These are phyloP conservation scores for Phlebiopsis gigantea DNA, from an alignment of 768 basidiomycete genomes.

Conservation along the genomic window DNA sequence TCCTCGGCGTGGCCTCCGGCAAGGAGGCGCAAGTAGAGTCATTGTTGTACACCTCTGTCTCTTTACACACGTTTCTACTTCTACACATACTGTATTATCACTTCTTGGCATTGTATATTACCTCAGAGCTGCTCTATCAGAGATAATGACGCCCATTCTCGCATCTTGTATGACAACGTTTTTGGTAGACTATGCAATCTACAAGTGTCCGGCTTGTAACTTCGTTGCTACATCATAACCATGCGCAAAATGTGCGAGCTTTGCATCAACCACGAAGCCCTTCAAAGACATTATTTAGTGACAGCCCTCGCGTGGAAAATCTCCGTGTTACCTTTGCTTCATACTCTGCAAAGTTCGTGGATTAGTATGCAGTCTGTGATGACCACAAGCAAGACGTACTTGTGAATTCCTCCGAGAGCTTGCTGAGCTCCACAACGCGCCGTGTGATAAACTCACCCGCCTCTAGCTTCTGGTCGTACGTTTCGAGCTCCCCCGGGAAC, in stretches of 20 bases:
- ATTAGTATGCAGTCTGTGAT: neutral
- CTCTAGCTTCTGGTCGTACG: slow-evolving; percentile 73
- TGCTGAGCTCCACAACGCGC: slow-evolving; percentile 61
- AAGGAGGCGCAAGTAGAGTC: neutral
- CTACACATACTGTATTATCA: neutral
- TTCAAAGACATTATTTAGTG: slow-evolving; percentile 19
- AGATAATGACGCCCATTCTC: neutral
- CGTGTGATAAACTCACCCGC: slow-evolving; percentile 81
- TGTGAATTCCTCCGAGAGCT: slow-evolving; percentile 58
- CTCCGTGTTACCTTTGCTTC: slow-evolving; percentile 42
- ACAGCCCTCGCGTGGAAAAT: neutral
- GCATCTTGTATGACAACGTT: no score
- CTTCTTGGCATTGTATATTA: no score
- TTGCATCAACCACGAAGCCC: slow-evolving; percentile 36
- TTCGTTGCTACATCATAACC: slow-evolving; percentile 13
- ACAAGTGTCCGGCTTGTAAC: slow-evolving; percentile 8
- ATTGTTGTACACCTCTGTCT: neutral
- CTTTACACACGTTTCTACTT: neutral
- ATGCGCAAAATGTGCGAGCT: slow-evolving; percentile 15
- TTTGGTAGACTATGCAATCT: neutral
- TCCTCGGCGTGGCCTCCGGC: neutral
- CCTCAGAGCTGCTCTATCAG: neutral
- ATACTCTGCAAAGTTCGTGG: slow-evolving; percentile 39
- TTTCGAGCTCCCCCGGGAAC: slow-evolving; percentile 61
- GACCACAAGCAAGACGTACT: slow-evolving; percentile 37